A percentile compares a stretch with the other conserved stretches of the same genome.
phyloP scores from a whole-genome alignment of 2,329 filamentous ascomycete genomes.

The Endocalyx cinctus region DNA sequence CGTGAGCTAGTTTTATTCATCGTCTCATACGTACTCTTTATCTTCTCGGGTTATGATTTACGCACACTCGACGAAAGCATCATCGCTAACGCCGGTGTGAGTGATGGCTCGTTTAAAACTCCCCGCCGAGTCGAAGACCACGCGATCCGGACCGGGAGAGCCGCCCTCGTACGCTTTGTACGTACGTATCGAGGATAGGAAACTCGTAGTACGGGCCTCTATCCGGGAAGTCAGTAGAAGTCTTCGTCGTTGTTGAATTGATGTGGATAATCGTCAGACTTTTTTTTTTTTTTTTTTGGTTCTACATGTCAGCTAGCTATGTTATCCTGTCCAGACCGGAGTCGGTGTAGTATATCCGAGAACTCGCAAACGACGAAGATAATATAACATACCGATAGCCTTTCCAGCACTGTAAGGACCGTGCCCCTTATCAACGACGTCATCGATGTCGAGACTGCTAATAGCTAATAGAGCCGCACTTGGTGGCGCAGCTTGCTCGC shows the following conservation, averaged over 20 bases:
- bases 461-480: constrained; percentile 34
- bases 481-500: constrained; percentile 26
- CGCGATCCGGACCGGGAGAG: constrained; percentile 11
- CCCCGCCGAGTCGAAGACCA: constrained; percentile 10
- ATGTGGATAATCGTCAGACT: constrained; percentile 39
- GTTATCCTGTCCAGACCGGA: no score
- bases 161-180: constrained; percentile 39
- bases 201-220: constrained; percentile 38
- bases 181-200: constrained; percentile 32
- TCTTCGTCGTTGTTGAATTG: constrained; percentile 40
- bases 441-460: constrained; percentile 27
- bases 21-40: no score
- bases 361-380: no score
- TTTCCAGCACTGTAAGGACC: constrained; percentile 12
- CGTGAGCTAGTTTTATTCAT: no score
- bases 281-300: no score
- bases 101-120: constrained; percentile 56
- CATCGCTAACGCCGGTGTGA: constrained; percentile 52
- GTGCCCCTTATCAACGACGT: constrained; percentile 31
- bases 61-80: constrained; percentile 57
- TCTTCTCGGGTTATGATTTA: no score
- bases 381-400: no score
- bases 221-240: constrained; percentile 37
- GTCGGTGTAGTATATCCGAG: no score
- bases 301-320: no score